These are phyloP conservation scores for Podaxis rugospora DNA, from an alignment of 768 basidiomycete genomes.

Conservation along the genomic window DNA sequence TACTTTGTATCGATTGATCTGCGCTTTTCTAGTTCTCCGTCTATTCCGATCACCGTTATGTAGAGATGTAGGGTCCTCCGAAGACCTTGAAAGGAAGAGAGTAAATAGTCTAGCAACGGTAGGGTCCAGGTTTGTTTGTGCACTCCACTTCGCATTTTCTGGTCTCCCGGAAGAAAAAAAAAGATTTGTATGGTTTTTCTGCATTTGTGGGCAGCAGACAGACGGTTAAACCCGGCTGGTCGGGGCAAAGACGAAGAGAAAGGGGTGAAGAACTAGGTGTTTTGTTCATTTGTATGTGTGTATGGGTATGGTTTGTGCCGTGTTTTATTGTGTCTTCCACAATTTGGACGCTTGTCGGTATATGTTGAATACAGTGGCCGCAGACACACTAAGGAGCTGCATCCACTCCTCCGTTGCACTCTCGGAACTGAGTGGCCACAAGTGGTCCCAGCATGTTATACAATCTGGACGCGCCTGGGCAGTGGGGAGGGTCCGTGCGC, in stretches of 20 bases:
- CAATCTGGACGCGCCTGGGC: slow-evolving; percentile 11
- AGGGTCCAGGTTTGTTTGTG: background rate
- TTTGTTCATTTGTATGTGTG: slow-evolving; percentile 37
- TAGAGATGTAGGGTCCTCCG: background rate
- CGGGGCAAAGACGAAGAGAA: background rate
- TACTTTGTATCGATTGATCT: background rate
- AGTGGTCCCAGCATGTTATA: background rate
- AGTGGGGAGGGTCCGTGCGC: slow-evolving; percentile 52
- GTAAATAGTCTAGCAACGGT: background rate
- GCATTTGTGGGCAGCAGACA: background rate
- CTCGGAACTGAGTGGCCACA: slow-evolving; percentile 8
- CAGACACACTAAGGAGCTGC: slow-evolving; percentile 43
- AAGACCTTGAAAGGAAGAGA: background rate
- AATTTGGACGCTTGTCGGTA: slow-evolving; percentile 66
- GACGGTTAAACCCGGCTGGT: too few relatives aligned
- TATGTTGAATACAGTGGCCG: slow-evolving; percentile 54
- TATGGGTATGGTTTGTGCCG: slow-evolving; percentile 43
- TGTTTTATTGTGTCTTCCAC: slow-evolving; percentile 75
- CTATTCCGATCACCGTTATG: background rate
- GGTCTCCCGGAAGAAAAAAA: background rate
- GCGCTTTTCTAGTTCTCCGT: background rate
- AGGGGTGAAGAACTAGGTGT: background rate
- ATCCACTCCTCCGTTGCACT: slow-evolving; percentile 27
- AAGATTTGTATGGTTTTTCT: background rate
- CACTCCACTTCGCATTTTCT: background rate